Percentiles rank a stretch among this genome's conserved stretches.
These are phyloP conservation scores for Pseudogymnoascus sp. DNA, from an alignment of 2,329 filamentous ascomycete genomes.

Conservation along the genomic window DNA sequence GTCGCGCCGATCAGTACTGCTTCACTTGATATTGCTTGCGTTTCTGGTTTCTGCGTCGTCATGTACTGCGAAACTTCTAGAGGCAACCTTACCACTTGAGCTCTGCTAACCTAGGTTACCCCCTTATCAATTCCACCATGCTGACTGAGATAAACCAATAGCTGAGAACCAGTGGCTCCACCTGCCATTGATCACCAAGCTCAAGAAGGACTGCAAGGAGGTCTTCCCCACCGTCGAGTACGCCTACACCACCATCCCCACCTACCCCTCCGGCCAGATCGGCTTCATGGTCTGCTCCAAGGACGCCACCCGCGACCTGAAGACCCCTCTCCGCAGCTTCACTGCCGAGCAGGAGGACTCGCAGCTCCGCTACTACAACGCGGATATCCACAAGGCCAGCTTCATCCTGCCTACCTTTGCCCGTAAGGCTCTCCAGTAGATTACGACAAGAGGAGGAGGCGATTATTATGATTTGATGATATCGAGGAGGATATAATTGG, in stretches of 20 bases:
- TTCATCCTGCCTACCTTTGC: conserved; percentile 94
- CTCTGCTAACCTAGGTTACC: neutral
- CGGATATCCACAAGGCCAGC: conserved; percentile 89
- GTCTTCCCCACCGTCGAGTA: conserved; percentile 98
- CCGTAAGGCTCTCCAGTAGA: conserved; percentile 60
- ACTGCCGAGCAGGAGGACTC: conserved; percentile 81
- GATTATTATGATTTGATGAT: neutral
- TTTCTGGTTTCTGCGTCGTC: neutral
- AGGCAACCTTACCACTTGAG: conserved; percentile 8
- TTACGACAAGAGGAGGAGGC: neutral
- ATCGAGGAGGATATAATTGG: neutral
- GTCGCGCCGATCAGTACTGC: neutral
- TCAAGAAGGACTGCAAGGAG: conserved; percentile 94
- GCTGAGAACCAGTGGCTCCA: conserved; percentile 99
- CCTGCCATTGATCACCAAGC: conserved; percentile 82
- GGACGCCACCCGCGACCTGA: conserved; percentile 76
- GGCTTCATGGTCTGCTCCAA: conserved; percentile 99
- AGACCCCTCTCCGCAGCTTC: conserved; percentile 76
- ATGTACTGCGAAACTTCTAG: conserved; percentile 1
- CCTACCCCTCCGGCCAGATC: conserved; percentile 97
- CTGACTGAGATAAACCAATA: conserved; percentile 33
- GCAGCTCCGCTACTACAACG: conserved; percentile 94
- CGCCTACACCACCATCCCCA: conserved; percentile 98
- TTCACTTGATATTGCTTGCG: conserved; percentile 1
- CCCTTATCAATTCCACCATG: neutral